Percentiles rank a stretch among this genome's conserved stretches.
Conservation (phyloP, 345 rosid species). For the Kandelia obovata region DNA sequence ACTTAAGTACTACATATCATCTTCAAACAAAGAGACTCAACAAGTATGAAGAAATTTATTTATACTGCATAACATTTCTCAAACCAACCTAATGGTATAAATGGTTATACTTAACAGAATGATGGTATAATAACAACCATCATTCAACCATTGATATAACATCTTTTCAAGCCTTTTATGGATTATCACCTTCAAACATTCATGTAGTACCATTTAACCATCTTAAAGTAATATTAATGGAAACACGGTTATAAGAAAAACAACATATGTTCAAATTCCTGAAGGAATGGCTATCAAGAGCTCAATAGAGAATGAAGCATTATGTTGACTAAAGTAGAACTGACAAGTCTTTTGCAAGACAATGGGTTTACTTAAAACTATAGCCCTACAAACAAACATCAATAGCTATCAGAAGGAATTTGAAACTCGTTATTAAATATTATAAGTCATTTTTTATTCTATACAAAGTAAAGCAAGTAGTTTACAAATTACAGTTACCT, state of each 20-base stretch:
- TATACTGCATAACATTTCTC: rapidly evolving
- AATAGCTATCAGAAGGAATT: neutral
- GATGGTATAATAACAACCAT: neutral
- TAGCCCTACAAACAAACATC: neutral
- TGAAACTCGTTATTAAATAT: neutral
- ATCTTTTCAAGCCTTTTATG: neutral
- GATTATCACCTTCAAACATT: no score
- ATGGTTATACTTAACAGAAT: neutral
- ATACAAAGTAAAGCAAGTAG: neutral
- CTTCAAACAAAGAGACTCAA: neutral
- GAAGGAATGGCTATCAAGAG: neutral
- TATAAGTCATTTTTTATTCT: neutral
- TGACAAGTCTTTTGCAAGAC: neutral
- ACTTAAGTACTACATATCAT: neutral
- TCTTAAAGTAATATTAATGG: neutral
- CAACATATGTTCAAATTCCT: neutral
- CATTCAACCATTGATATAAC: neutral
- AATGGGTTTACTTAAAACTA: neutral
- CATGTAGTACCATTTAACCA: neutral
- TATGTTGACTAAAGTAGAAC: neutral
- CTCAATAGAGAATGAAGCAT: neutral
- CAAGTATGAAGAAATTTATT: neutral
- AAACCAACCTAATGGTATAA: neutral
- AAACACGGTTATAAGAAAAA: rapidly evolving
- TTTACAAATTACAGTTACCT: neutral